Base-by-base conservation (phyloP, 2,329 filamentous ascomycete species). In the Rasamsonia emersonii region DNA sequence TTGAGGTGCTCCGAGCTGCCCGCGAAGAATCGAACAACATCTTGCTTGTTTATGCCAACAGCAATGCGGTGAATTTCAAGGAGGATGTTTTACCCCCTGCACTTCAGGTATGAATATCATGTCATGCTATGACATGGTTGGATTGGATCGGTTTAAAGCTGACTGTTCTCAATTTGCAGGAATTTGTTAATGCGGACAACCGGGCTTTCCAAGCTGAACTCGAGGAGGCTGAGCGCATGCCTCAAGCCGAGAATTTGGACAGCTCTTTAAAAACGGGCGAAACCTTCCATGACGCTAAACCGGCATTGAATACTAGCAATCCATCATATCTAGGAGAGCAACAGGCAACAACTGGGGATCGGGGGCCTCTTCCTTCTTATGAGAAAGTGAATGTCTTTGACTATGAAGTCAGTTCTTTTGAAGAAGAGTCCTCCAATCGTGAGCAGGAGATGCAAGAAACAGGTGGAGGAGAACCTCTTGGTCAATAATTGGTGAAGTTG, bases 41-140 rank as follows among this genome's bases (percentile, higher is more conserved):
- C 2, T 51, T 79, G 1, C 62, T 79, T 7, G 67, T 79, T 3
- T 79, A 79, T 47, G 75, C 73, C 13, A 74, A 65, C 43, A 65
- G 71, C 14, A 55, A 55, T 34, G 64, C 65, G 13, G 45, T 67
- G 35, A 49, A 47, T 15, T 51, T 54, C 28, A 41, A 46, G 26
- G 47, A 46, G 13, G 50, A 47, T 5, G 42, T 51, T 18, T 40
- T 54, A 16, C 60, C 60, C 1, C 33, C 46, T 14, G 44, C 55
- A 29, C 50, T 67, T 31, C 52, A 58, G 45, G 61, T 64, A 51
- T 17, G 18, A 29, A 19, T n/a, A n/a, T n/a, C n/a, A n/a, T n/a
- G n/a, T n/a, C n/a, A n/a, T n/a, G n/a, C n/a, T n/a, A n/a, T n/a
- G n/a, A n/a, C n/a, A n/a, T n/a, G n/a, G n/a, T n/a, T n/a, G n/a